Evolutionary conservation across 2,329 filamentous ascomycete genomes (phyloP).

Genomic region (Elsinoe arachidis): DNA sequence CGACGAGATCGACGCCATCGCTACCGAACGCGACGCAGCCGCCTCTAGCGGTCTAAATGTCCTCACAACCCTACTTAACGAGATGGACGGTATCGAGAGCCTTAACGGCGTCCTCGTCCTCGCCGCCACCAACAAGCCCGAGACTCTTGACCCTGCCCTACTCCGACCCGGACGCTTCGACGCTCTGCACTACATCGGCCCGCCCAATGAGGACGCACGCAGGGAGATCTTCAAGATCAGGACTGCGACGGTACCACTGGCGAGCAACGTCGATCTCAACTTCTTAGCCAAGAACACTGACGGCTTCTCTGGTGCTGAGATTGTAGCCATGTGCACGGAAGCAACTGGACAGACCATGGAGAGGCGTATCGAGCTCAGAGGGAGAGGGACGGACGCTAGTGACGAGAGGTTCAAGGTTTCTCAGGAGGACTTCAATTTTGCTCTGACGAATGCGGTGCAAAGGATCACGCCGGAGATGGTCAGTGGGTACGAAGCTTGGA

Average conservation of each 20-base stretch:
- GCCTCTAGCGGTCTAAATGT: slow-evolving; percentile 61
- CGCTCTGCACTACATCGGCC: slow-evolving; percentile 74
- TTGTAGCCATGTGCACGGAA: slow-evolving; percentile 49
- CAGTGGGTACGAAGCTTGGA: slow-evolving; percentile 42
- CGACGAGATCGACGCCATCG: slow-evolving; percentile 87
- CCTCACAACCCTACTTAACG: slow-evolving; percentile 79
- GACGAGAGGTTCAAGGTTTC: slow-evolving; percentile 28
- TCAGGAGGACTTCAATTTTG: slow-evolving; percentile 36
- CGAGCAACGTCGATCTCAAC: slow-evolving; percentile 55
- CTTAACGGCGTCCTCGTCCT: slow-evolving; percentile 77
- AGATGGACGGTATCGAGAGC: slow-evolving; percentile 91
- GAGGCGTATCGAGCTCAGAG: slow-evolving; percentile 16
- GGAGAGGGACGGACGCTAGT: slow-evolving; percentile 32
- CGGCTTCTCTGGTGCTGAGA: slow-evolving; percentile 79
- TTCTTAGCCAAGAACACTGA: slow-evolving; percentile 57
- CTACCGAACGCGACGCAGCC: slow-evolving; percentile 45
- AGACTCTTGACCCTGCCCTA: slow-evolving; percentile 75
- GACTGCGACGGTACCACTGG: slow-evolving; percentile 51
- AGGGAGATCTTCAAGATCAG: slow-evolving; percentile 67
- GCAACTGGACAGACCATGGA: slow-evolving; percentile 30
- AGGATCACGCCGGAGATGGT: slow-evolving; percentile 55
- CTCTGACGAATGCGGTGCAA: slow-evolving; percentile 37
- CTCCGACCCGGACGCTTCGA: slow-evolving; percentile 81
- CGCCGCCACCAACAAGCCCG: slow-evolving; percentile 84
- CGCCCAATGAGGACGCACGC: slow-evolving; percentile 64